Evolutionary conservation across 1,284 basidiomycete genomes (phyloP), one percentile per base, ranked within the genome.

Genomic region (Blastosporella zonata): DNA sequence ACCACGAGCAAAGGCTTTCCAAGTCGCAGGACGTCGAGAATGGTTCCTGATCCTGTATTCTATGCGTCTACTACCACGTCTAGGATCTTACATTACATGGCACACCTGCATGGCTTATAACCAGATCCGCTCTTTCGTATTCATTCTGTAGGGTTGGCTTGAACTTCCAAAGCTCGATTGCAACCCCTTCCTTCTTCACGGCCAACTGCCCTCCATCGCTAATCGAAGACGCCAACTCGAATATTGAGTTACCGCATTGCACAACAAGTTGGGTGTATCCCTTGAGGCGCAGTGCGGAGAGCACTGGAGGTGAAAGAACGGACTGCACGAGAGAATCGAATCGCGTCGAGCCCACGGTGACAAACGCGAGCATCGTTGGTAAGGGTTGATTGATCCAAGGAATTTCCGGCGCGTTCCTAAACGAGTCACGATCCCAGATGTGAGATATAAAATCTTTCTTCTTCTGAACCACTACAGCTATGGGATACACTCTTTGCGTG

Each of bases 31-130:
- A 88, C 91, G 41, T 95, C 91, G 31, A 98, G 75, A 59, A 98
- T 95, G 1, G 95, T 97, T 6, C 95, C 96, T 9, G 96, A 90
- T 43, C 95, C 95, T 97, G 49, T 54, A 46, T 18, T 41, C 34
- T 48, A 18, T 33, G 22, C 44, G 22, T 41, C 43, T 43, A 46
- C 34, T 49, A 31, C n/a, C 43, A 31, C 6, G 22, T 20, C 25
- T 34, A 42, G 39, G 13, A 37, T 34, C 8, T 15, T 36, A 34
- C 17, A 34, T 27, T 41, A 33, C n/a, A 37, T 27, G 23, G 54
- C 81, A 57, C 64, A 94, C 94, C 94, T 61, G 93, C 95, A 77
- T 98, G 95, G 61, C 91, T 90, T 33, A 98, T 86, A 43, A 98
- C 80, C 38, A 93, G 67, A 63, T 93, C 84, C 20, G 90, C 84